phyloP scores from a whole-genome alignment of 2,329 filamentous ascomycete genomes.

The Fusarium neocosmosporiellum region DNA sequence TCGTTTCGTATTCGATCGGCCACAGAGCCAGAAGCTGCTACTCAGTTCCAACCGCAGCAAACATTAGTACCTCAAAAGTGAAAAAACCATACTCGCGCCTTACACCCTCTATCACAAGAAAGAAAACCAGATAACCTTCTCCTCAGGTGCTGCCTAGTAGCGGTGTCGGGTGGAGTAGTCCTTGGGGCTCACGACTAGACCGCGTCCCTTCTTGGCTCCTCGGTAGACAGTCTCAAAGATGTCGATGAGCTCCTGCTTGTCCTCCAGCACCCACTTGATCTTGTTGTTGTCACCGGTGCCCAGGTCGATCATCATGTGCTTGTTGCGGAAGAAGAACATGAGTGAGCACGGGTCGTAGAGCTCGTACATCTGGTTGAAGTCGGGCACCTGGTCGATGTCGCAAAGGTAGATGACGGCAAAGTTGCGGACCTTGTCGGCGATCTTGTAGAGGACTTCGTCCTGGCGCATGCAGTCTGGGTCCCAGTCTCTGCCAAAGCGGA shows the following conservation, averaged over 20 bases:
- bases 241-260: slow-evolving; percentile 98
- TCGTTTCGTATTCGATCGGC: slow-evolving; percentile 29
- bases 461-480: slow-evolving; percentile 79
- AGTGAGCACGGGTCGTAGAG: slow-evolving; percentile 92
- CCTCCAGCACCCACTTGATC: slow-evolving; percentile 91
- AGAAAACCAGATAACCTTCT: background rate
- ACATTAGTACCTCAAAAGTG: slow-evolving; percentile 25
- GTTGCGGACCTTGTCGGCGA: slow-evolving; percentile 93
- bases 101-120: slow-evolving; percentile 1
- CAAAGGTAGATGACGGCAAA: slow-evolving; percentile 94
- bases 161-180: slow-evolving; percentile 53
- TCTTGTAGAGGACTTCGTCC: slow-evolving; percentile 94
- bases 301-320: slow-evolving; percentile 99
- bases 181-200: slow-evolving; percentile 96
- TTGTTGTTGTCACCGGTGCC: slow-evolving; percentile 99
- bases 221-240: slow-evolving; percentile 98
- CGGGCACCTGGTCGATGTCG: slow-evolving; percentile 89
- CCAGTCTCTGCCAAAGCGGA: slow-evolving; percentile 90
- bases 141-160: slow-evolving; percentile 23
- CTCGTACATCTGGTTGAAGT: slow-evolving; percentile 97
- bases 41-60: slow-evolving; percentile 6
- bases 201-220: slow-evolving; percentile 97
- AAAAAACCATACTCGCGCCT: slow-evolving; percentile 11
- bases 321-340: slow-evolving; percentile 98
- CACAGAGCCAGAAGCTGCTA: slow-evolving; percentile 15